These are phyloP conservation scores for Starmerella riodocensis DNA, from an alignment of 805 yeast genomes.

Conservation along the genomic window DNA sequence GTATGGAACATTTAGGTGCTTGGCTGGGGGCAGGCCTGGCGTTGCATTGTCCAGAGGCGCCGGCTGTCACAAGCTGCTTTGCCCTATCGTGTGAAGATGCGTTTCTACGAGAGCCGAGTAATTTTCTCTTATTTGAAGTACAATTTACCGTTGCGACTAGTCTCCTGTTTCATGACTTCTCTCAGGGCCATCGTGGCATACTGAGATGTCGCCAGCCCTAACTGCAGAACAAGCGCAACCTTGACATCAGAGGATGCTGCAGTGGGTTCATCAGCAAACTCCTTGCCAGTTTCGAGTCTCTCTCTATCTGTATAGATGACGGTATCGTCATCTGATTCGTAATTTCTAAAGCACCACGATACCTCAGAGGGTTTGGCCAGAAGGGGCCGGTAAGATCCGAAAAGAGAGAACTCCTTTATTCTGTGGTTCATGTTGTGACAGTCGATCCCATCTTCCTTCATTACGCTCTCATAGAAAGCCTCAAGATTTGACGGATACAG, in stretches of 20 bases:
- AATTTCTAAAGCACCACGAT: constrained; percentile 49
- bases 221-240: constrained; percentile 57
- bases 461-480: constrained; percentile 51
- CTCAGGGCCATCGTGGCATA: constrained; percentile 97
- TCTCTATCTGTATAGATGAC: constrained; percentile 70
- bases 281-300: constrained; percentile 27
- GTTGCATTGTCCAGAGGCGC: no score
- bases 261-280: constrained; percentile 12
- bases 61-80: no score
- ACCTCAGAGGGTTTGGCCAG: constrained; percentile 52
- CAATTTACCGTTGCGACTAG: constrained; percentile 21
- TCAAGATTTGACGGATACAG: constrained; percentile 62
- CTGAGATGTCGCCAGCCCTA: constrained; percentile 72
- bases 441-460: constrained; percentile 69
- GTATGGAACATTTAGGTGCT: no score
- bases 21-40: no score
- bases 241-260: constrained; percentile 33
- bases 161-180: constrained; percentile 55
- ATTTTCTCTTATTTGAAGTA: constrained; percentile 9
- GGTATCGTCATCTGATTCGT: constrained; percentile 52
- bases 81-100: no score
- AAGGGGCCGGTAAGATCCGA: constrained; percentile 77
- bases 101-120: no score
- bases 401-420: constrained; percentile 75
- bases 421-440: constrained; percentile 75